Conservation (phyloP, 352 stramenopile genomes). For the Pythium diclinum region DNA sequence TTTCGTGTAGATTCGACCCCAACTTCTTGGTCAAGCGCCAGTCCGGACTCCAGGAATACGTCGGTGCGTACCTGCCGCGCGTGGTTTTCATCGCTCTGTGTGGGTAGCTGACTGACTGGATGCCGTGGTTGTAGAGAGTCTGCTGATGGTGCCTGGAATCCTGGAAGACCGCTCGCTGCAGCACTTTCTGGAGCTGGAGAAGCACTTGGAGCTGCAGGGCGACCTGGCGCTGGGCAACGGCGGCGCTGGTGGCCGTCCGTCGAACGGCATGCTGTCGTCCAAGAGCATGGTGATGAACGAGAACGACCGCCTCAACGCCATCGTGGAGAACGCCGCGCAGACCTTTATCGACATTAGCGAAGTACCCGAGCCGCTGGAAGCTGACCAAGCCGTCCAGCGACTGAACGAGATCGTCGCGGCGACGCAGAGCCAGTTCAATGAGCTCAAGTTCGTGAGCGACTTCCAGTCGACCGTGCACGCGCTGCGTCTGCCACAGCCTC, state of each 20-base stretch:
- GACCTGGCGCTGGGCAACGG: slow-evolving; percentile 35
- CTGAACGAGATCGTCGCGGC: slow-evolving; percentile 73
- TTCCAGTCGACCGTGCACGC: slow-evolving; percentile 48
- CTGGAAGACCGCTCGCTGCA: slow-evolving; percentile 70
- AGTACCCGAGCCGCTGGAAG: slow-evolving; percentile 73
- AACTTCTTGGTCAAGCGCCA: slow-evolving; percentile 81
- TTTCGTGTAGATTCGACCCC: slow-evolving; percentile 59
- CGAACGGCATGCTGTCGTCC: slow-evolving; percentile 42
- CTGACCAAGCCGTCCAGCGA: slow-evolving; percentile 68
- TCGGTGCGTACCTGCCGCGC: slow-evolving; percentile 50
- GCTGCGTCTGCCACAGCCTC: slow-evolving; percentile 35
- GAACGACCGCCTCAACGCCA: slow-evolving; percentile 72
- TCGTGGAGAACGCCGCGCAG: slow-evolving; percentile 73
- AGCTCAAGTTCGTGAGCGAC: slow-evolving; percentile 51
- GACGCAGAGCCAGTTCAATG: slow-evolving; percentile 43
- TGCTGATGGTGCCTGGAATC: slow-evolving; percentile 70
- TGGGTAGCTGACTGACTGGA: neutral
- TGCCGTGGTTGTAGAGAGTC: slow-evolving; percentile 29
- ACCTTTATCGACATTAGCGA: slow-evolving; percentile 84
- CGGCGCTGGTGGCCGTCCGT: slow-evolving; percentile 31
- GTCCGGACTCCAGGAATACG: slow-evolving; percentile 66
- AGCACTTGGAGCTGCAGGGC: slow-evolving; percentile 64
- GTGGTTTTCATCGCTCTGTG: neutral
- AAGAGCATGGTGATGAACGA: slow-evolving; percentile 64
- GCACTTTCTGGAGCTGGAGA: slow-evolving; percentile 80